Evolutionary conservation across 176 grass and related monocot genomes (phyloP), one percentile per base, ranked within the genome.

Genomic region (Carex parvula): DNA sequence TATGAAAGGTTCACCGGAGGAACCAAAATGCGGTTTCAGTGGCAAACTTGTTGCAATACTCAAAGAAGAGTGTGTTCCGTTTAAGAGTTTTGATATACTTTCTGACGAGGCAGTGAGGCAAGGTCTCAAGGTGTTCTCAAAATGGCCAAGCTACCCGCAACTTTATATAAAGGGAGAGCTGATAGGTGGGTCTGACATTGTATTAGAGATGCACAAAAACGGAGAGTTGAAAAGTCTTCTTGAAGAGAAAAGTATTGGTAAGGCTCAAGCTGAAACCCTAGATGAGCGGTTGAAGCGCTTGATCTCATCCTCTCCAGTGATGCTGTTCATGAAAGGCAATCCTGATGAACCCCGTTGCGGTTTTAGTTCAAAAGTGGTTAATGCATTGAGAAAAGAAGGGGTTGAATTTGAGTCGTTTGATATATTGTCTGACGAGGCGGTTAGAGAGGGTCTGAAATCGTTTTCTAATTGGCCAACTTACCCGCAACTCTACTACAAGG

Each of bases 11-110:
- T 84, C 80, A 82, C 89, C 92, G 13, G 92, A 93, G 55, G 92
- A 98, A 78, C 95, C 92, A 0, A 98, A 98, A 84, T 98, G 95
- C 82, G 95, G 95, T 15, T 98, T 98, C 76, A 98, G 95, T 89
- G 85, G 90, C 16, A 98, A 98, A 80, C 60, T 98, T 10, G 20
- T 95, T 53, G 90, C 94, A 44, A 98, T 98, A 67, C 95, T 98
- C 64, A 88, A 93, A 85, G 87, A 98, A 83, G 95, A 95, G 86
- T 91, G 94, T 39, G 86, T 90, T 60, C 89, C 90, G 68, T 98
- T 98, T 77, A 88, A 92, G 33, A 94, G 89, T 80, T 98, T 98
- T 85, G 92, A 98, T 75, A 88, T 98, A 79, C 85, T 98, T 81
- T 60, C 75, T 79, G 95, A 98, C 86, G 92, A 98, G 56, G 86